Percentiles rank a stretch among this genome's conserved stretches.
phyloP scores from a whole-genome alignment of 176 grass and related monocot genomes.

The Lolium multiflorum region DNA sequence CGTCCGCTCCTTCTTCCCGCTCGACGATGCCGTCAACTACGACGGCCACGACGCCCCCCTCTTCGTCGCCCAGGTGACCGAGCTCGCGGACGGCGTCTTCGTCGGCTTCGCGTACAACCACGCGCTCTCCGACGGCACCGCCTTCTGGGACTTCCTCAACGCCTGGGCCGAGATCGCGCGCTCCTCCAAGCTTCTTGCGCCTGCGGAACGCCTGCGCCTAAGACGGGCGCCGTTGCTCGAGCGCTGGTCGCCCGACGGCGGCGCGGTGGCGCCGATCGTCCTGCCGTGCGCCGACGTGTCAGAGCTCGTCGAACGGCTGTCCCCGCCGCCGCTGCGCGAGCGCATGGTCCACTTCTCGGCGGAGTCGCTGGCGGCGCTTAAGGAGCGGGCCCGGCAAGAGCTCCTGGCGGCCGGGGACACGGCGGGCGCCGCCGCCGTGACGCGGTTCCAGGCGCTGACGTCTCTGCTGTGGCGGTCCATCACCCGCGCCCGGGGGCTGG shows the following conservation, averaged over 20 bases:
- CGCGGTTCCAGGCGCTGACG: not conserved
- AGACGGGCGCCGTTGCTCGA: not conserved
- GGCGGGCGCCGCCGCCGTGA: not conserved
- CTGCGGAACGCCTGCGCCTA: not conserved
- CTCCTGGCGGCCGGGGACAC: not conserved
- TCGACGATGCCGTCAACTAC: conserved; percentile 7
- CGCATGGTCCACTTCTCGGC: conserved; percentile 1
- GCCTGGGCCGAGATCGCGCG: conserved; percentile 56
- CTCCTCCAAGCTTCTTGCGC: not conserved
- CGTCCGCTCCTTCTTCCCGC: conserved; percentile 7
- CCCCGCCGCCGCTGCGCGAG: not conserved
- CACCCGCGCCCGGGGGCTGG: not conserved
- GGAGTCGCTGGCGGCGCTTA: not conserved
- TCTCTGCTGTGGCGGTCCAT: conserved; percentile 5
- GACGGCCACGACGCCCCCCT: not conserved
- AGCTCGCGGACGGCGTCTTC: conserved; percentile 62
- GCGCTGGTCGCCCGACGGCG: not conserved
- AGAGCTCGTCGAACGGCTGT: not conserved
- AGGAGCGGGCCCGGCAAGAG: not conserved
- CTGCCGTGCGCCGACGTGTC: not conserved
- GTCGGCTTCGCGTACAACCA: conserved; percentile 61
- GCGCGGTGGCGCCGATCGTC: not conserved
- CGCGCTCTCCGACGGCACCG: conserved; percentile 60
- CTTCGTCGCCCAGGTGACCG: conserved; percentile 66
- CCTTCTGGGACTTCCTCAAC: conserved; percentile 70